Evolutionary conservation across 192 early-diverging fungal genomes (phyloP).

Genomic region (Coemansia sp.): DNA sequence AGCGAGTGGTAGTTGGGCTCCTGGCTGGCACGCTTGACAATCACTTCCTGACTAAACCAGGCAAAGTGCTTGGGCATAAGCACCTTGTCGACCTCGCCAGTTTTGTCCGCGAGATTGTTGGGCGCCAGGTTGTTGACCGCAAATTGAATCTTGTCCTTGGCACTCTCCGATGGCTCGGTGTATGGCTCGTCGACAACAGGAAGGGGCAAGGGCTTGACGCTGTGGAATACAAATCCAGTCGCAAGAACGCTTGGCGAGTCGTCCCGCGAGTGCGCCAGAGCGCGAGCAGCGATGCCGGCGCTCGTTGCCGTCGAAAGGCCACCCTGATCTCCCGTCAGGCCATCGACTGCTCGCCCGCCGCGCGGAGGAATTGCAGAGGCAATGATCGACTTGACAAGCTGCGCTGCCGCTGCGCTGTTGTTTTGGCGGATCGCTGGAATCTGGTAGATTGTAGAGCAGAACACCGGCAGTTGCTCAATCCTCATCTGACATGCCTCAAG

Average conservation of each 20-base stretch:
- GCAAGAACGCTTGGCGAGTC: slow-evolving; percentile 2
- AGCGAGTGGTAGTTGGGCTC: slow-evolving; percentile 97
- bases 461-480: slow-evolving; percentile 89
- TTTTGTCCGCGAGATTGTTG: slow-evolving; percentile 82
- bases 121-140: slow-evolving; percentile 93
- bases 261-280: background rate
- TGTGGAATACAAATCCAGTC: slow-evolving; percentile 25
- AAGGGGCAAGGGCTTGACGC: slow-evolving; percentile 39
- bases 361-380: slow-evolving; percentile 21
- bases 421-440: slow-evolving; percentile 78
- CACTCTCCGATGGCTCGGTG: slow-evolving; percentile 48
- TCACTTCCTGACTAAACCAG: slow-evolving; percentile 96
- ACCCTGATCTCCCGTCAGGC: slow-evolving; percentile 15
- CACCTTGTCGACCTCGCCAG: slow-evolving; percentile 60
- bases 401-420: slow-evolving; percentile 35
- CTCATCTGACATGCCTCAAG: slow-evolving; percentile 79
- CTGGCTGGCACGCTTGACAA: slow-evolving; percentile 92
- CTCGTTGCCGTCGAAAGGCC: slow-evolving; percentile 19
- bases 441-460: slow-evolving; percentile 78
- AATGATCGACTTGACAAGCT: slow-evolving; percentile 42
- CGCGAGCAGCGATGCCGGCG: slow-evolving; percentile 32
- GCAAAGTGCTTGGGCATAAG: slow-evolving; percentile 72
- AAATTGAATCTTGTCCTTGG: slow-evolving; percentile 94
- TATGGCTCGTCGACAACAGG: slow-evolving; percentile 28
- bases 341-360: slow-evolving; percentile 19